These are phyloP conservation scores for Leccinum subrobustum DNA, from an alignment of 1,284 basidiomycete genomes.

Conservation along the genomic window DNA sequence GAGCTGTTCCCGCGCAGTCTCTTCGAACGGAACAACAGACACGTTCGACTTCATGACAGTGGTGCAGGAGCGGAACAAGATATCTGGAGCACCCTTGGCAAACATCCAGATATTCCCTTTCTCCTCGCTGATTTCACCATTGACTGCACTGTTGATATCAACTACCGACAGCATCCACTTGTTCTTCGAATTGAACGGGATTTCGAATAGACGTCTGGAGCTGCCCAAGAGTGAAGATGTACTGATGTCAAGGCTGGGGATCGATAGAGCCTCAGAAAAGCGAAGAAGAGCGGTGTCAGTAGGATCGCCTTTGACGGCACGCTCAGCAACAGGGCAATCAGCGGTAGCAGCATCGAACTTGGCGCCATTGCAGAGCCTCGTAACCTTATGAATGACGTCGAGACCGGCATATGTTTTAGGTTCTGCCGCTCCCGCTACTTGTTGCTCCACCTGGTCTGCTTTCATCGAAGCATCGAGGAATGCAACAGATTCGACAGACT, in stretches of 20 bases:
- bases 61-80: conserved; percentile 51
- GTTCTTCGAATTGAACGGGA: conserved; percentile 64
- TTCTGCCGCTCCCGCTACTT: conserved; percentile 14
- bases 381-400: conserved; percentile 41
- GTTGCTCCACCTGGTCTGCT: conserved; percentile 25
- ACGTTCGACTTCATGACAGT: conserved; percentile 41
- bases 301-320: conserved; percentile 57
- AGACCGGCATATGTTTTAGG: conserved; percentile 17
- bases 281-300: conserved; percentile 63
- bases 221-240: conserved; percentile 29
- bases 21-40: conserved; percentile 36
- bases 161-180: conserved; percentile 54
- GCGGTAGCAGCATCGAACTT: conserved; percentile 44
- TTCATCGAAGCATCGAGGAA: conserved; percentile 38
- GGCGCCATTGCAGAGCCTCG: conserved; percentile 62
- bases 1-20: conserved; percentile 31
- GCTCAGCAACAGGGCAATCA: conserved; percentile 39
- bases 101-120: conserved; percentile 36
- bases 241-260: conserved; percentile 19
- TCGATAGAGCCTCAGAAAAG: conserved; percentile 49
- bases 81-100: conserved; percentile 60
- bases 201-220: conserved; percentile 34
- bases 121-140: background rate
- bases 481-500: conserved; percentile 42
- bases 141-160: conserved; percentile 7